Evolutionary conservation across 345 rosid genomes (phyloP).

Genomic region (Corchorus capsularis): DNA sequence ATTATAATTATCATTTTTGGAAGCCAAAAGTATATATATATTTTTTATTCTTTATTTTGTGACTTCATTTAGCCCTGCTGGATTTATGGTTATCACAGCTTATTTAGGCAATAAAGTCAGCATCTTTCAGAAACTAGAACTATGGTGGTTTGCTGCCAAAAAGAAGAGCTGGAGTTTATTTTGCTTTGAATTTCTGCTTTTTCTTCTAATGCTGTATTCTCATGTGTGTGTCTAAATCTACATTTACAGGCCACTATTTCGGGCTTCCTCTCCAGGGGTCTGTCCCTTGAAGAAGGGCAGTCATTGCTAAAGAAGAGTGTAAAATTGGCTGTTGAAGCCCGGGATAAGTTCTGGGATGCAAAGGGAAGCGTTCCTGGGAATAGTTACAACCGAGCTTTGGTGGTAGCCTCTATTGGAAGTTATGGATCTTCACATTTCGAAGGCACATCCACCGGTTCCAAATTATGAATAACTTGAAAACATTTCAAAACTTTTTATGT

Average conservation of each 20-base stretch:
- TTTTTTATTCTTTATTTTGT: no score
- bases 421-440: no score
- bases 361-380: slow-evolving; percentile 40
- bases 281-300: slow-evolving; percentile 71
- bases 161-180: not conserved
- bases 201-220: not conserved
- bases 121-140: not conserved
- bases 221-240: not conserved
- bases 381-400: slow-evolving; percentile 66
- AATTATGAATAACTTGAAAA: not conserved
- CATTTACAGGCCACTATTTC: slow-evolving; percentile 73
- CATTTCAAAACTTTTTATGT: not conserved
- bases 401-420: slow-evolving; percentile 93
- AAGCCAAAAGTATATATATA: no score
- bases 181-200: no score
- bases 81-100: not conserved
- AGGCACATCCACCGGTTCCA: slow-evolving; percentile 84
- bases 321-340: slow-evolving; percentile 71
- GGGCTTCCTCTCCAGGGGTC: slow-evolving; percentile 77
- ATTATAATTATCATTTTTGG: no score
- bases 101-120: not conserved
- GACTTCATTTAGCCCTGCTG: no score
- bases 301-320: slow-evolving; percentile 70
- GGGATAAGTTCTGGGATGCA: slow-evolving; percentile 79
- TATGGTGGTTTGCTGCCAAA: not conserved